phyloP scores from a whole-genome alignment of 2,329 filamentous ascomycete genomes.

The Cercospora citrullina region DNA sequence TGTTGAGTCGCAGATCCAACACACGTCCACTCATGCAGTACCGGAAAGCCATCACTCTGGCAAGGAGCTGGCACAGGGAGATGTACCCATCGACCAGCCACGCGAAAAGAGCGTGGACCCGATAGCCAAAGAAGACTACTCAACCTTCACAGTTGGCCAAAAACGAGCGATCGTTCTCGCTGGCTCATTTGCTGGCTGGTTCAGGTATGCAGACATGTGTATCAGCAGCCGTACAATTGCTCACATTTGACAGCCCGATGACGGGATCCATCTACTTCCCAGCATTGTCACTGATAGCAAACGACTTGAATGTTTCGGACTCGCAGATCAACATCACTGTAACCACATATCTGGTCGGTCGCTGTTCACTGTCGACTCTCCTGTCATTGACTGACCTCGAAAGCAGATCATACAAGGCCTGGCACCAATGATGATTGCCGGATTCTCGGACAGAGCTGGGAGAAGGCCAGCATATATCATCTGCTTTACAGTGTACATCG shows the following conservation, averaged over 20 bases:
- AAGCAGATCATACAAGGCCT: conserved; percentile 36
- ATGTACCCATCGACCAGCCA: not conserved
- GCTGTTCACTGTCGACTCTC: not conserved
- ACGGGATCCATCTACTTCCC: conserved; percentile 45
- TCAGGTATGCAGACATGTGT: conserved; percentile 16
- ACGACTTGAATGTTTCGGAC: conserved; percentile 44
- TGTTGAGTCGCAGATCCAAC: not conserved
- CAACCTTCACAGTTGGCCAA: conserved; percentile 35
- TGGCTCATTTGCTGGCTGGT: conserved; percentile 33
- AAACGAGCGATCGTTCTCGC: conserved; percentile 37
- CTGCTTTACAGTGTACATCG: conserved; percentile 38
- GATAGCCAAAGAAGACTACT: conserved; percentile 32
- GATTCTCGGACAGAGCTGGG: conserved; percentile 37
- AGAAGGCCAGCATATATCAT: conserved; percentile 38
- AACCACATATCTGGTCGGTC: conserved; percentile 50
- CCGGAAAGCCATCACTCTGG: not conserved
- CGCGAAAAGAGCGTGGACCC: conserved; percentile 8
- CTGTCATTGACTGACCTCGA: not conserved
- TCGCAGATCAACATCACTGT: conserved; percentile 53
- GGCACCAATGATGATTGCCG: conserved; percentile 37
- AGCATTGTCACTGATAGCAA: conserved; percentile 39
- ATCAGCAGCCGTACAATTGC: not conserved
- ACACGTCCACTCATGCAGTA: not conserved
- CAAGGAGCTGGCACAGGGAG: not conserved
- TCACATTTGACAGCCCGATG: conserved; percentile 28